Percentiles rank a stretch among this genome's conserved stretches.
Evolutionary conservation across 2,329 filamentous ascomycete genomes (phyloP).

Genomic region (Coleophoma eucalyptorum): DNA sequence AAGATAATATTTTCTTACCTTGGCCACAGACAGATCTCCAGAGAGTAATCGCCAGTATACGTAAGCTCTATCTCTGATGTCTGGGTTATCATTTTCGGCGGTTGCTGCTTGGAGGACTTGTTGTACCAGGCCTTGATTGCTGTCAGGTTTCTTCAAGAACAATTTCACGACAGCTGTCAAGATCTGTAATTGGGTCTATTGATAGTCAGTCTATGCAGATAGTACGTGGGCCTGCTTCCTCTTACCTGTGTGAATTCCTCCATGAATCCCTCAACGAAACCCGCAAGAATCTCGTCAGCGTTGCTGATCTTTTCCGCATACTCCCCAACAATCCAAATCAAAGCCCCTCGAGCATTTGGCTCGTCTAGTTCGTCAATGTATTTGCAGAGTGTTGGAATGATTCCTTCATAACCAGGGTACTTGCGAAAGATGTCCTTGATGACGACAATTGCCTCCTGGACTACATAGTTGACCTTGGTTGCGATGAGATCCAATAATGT

Average conservation of each 20-base stretch:
- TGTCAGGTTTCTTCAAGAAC: conserved; percentile 94
- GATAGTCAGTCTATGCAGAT: conserved; percentile 11
- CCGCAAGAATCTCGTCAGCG: conserved; percentile 86
- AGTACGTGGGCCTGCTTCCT: too few species aligned
- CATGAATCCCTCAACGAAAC: conserved; percentile 90
- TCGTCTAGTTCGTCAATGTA: conserved; percentile 97
- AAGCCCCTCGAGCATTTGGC: conserved; percentile 79
- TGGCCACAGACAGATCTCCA: conserved; percentile 85
- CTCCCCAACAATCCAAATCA: conserved; percentile 99
- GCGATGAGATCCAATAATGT: conserved; percentile 90
- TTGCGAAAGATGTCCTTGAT: conserved; percentile 98
- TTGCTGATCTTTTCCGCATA: conserved; percentile 99
- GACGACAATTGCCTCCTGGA: conserved; percentile 97
- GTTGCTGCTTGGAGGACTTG: conserved; percentile 93
- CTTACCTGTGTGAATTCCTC: conserved; percentile 92
- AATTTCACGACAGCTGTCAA: conserved; percentile 95
- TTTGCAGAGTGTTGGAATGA: conserved; percentile 93
- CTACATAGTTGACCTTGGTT: conserved; percentile 98
- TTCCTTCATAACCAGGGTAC: conserved; percentile 96
- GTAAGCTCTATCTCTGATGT: conserved; percentile 94
- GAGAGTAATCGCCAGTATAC: conserved; percentile 97
- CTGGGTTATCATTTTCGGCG: conserved; percentile 93
- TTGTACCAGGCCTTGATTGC: conserved; percentile 85
- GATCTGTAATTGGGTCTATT: conserved; percentile 92
- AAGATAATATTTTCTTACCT: conserved; percentile 46